phyloP scores from a whole-genome alignment of 2,329 filamentous ascomycete species.

The Lachnellula arida region DNA sequence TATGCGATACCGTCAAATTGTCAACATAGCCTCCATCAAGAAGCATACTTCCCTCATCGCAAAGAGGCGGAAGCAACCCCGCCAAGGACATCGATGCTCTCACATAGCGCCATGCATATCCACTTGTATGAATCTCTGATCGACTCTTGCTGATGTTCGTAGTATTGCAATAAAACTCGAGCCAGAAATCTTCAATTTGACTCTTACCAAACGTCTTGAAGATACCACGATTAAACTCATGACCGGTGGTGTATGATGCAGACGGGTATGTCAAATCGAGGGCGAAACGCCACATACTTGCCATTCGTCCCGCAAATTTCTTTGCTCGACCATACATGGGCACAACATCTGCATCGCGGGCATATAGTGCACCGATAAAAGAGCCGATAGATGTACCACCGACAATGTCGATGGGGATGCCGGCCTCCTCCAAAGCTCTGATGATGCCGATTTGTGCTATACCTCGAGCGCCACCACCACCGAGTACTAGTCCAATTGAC shows the following conservation, averaged over 20 bases:
- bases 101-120: conserved; percentile 97
- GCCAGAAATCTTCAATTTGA: conserved; percentile 98
- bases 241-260: conserved; percentile 93
- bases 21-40: conserved; percentile 96
- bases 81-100: conserved; percentile 95
- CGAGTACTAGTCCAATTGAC: conserved; percentile 88
- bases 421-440: conserved; percentile 88
- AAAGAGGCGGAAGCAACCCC: conserved; percentile 85
- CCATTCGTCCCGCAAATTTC: conserved; percentile 98
- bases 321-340: conserved; percentile 96
- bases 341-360: conserved; percentile 91
- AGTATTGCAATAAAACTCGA: conserved; percentile 98
- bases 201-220: conserved; percentile 98
- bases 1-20: conserved; percentile 93
- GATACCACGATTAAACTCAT: conserved; percentile 98
- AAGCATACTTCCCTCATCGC: conserved; percentile 95
- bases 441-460: conserved; percentile 94
- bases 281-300: conserved; percentile 97
- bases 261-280: conserved; percentile 94
- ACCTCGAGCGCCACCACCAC: conserved; percentile 87
- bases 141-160: conserved; percentile 97
- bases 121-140: conserved; percentile 88
- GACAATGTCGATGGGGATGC: conserved; percentile 91
- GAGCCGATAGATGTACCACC: conserved; percentile 95
- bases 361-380: conserved; percentile 93